Evolutionary conservation across 768 basidiomycete species (phyloP), one percentile per base, ranked within the genome.

Genomic region (Tylopilus vinaceipallidus): DNA sequence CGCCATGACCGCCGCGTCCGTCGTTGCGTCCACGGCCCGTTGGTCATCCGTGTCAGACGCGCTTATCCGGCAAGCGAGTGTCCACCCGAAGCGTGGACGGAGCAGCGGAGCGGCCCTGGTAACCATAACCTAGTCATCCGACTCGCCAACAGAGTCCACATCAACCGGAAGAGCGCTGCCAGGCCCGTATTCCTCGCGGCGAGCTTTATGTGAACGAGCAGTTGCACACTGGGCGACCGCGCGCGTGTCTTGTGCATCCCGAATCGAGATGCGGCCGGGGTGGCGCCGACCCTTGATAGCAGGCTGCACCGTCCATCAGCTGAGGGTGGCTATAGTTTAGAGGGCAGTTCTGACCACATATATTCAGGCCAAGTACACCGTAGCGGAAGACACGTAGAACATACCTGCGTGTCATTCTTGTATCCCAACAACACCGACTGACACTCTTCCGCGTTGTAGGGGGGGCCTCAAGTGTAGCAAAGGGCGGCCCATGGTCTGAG

Each of bases 171-270:
- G 41, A 33, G 14, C 7, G 20, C 17, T 1, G 34, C 33, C 16
- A 16, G 11, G 62, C 62, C 62, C 16, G 62, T 63, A 13, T 62
- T 64, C 43, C 54, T 64, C 1, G 57, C 33, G 10, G 57, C 57
- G 11, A 64, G 27, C 36, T 63, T 64, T 14, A 64, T 35, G 0
- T 55, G 37, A 29, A n/a, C 57, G 51, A 16, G 50, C 34, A 5
- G 49, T 53, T 3, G 62, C 62, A 59, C 62, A 63, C 14, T 53
- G 34, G 39, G 56, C 9, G 30, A 64, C 8, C 12, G 16, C 30
- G 8, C 59, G 62, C n/a, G 62, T 59, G 12, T 63, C 62, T 17
- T 52, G 37, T 2, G 62, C 56, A 45, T 49, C 41, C 3, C 17
- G 20, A 20, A 64, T 64, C 9, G 50, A 24, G 40, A 59, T 16